phyloP scores from a whole-genome alignment of 306 rosid species.

The Cucurbita argyrosperma region DNA sequence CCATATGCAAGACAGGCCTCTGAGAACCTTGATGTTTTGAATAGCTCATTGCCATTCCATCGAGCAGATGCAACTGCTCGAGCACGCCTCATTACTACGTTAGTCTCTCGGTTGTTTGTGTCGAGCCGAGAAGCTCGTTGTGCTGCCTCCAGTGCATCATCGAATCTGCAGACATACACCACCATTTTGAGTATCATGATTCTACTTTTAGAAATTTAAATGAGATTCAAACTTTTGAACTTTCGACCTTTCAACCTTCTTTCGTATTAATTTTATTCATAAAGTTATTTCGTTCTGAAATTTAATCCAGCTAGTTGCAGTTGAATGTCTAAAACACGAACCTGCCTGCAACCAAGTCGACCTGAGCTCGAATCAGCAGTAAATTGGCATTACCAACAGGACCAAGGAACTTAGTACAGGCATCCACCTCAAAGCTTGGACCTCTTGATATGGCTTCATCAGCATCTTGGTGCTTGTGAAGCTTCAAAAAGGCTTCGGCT shows the following conservation, averaged over 20 bases:
- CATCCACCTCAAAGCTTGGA: slow-evolving; percentile 49
- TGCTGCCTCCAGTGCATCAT: slow-evolving; percentile 56
- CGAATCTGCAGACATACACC: slow-evolving; percentile 30
- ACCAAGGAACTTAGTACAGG: slow-evolving; percentile 59
- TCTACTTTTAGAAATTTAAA: not conserved
- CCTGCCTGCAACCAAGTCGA: slow-evolving; percentile 65
- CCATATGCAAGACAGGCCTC: slow-evolving; percentile 63
- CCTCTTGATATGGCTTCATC: slow-evolving; percentile 47
- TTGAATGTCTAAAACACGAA: slow-evolving; percentile 10
- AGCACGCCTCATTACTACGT: slow-evolving; percentile 32
- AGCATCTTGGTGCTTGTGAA: slow-evolving; percentile 65
- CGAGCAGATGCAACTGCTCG: slow-evolving; percentile 36
- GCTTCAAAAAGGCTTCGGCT: slow-evolving; percentile 73
- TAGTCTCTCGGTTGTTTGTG: slow-evolving; percentile 43
- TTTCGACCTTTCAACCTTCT: not conserved
- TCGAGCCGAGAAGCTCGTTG: slow-evolving; percentile 47
- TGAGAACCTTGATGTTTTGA: slow-evolving; percentile 47
- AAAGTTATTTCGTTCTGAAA: no score
- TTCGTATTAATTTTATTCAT: not conserved
- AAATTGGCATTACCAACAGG: slow-evolving; percentile 52
- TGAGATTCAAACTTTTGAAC: no score
- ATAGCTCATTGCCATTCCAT: slow-evolving; percentile 57
- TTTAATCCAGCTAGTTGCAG: no score
- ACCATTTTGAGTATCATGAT: not conserved
- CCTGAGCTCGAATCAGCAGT: slow-evolving; percentile 47